Evolutionary conservation across 2,329 filamentous ascomycete species (phyloP).

Genomic region (Alternaria brassicicola): DNA sequence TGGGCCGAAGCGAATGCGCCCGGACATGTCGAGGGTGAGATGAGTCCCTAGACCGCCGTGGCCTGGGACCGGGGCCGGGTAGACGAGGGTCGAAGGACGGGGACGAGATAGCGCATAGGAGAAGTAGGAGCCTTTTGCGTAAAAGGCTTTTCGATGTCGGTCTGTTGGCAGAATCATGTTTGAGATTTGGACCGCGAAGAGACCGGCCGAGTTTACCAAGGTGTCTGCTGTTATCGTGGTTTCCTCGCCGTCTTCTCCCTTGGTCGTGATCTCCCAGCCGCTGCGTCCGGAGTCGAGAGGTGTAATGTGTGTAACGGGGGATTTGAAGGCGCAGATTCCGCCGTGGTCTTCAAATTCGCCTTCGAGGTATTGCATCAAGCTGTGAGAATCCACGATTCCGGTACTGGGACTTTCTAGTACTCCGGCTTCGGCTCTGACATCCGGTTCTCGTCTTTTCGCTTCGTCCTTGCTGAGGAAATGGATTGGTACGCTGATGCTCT

Average conservation of each 20-base stretch:
- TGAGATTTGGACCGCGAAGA: conserved; percentile 75
- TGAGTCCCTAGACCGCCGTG: conserved; percentile 89
- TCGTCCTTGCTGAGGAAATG: conserved; percentile 70
- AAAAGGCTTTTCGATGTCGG: conserved; percentile 68
- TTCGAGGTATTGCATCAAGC: conserved; percentile 79
- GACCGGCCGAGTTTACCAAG: conserved; percentile 83
- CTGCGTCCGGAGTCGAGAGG: conserved; percentile 58
- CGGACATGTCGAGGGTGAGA: conserved; percentile 85
- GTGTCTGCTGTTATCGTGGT: conserved; percentile 73
- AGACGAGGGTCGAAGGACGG: conserved; percentile 74
- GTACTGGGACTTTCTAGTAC: conserved; percentile 85
- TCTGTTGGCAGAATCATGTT: conserved; percentile 76
- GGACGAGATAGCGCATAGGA: conserved; percentile 73
- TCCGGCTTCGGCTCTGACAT: conserved; percentile 72
- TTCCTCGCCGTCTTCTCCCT: conserved; percentile 41
- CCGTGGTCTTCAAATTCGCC: conserved; percentile 78
- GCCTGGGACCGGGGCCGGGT: conserved; percentile 83
- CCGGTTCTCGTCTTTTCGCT: conserved; percentile 70
- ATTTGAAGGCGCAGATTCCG: conserved; percentile 74
- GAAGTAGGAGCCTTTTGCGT: conserved; percentile 96
- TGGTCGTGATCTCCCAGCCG: conserved; percentile 74
- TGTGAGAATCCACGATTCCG: conserved; percentile 88
- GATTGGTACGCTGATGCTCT: conserved; percentile 68
- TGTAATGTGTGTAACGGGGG: conserved; percentile 66
- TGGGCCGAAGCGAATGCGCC: conserved; percentile 87